phyloP scores from a whole-genome alignment of 1,139 yeast genomes.

The Saccharomyces hybrid region DNA sequence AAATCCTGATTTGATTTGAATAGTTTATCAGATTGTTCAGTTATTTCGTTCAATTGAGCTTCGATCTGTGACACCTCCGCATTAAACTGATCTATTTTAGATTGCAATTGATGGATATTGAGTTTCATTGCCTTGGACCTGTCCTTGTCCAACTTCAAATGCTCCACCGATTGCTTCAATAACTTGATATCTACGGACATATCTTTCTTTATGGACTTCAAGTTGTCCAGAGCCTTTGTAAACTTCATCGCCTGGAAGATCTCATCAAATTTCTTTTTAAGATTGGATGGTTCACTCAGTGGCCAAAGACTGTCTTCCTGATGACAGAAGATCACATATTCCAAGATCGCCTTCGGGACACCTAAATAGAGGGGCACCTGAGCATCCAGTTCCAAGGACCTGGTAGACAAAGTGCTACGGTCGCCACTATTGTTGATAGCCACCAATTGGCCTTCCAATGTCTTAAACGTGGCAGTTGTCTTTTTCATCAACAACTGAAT shows the following conservation, averaged over 20 bases:
- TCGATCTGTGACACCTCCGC: slow-evolving; percentile 47
- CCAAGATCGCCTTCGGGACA: slow-evolving; percentile 78
- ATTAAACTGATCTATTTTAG: slow-evolving; percentile 41
- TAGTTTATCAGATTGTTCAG: slow-evolving; percentile 52
- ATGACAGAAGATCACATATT: slow-evolving; percentile 92
- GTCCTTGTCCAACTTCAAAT: slow-evolving; percentile 62
- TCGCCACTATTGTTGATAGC: slow-evolving; percentile 55
- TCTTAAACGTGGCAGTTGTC: slow-evolving; percentile 67
- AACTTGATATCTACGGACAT: slow-evolving; percentile 67
- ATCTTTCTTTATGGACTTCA: slow-evolving; percentile 71
- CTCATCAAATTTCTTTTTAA: slow-evolving; percentile 91
- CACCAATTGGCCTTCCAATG: slow-evolving; percentile 81
- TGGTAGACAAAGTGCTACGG: slow-evolving; percentile 67
- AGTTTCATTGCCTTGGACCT: slow-evolving; percentile 56
- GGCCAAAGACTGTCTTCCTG: slow-evolving; percentile 99
- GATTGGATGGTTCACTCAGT: slow-evolving; percentile 75
- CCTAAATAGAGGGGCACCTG: slow-evolving; percentile 80
- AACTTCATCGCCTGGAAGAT: slow-evolving; percentile 92
- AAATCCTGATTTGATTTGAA: slow-evolving; percentile 77
- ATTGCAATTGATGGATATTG: slow-evolving; percentile 41
- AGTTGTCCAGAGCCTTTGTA: slow-evolving; percentile 78
- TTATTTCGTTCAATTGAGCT: slow-evolving; percentile 43
- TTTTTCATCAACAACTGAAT: slow-evolving; percentile 64
- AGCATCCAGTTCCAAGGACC: slow-evolving; percentile 76
- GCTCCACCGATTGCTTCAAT: slow-evolving; percentile 69